These are phyloP conservation scores for Brettanomyces nanus DNA, from an alignment of 805 yeast species.

Conservation along the genomic window DNA sequence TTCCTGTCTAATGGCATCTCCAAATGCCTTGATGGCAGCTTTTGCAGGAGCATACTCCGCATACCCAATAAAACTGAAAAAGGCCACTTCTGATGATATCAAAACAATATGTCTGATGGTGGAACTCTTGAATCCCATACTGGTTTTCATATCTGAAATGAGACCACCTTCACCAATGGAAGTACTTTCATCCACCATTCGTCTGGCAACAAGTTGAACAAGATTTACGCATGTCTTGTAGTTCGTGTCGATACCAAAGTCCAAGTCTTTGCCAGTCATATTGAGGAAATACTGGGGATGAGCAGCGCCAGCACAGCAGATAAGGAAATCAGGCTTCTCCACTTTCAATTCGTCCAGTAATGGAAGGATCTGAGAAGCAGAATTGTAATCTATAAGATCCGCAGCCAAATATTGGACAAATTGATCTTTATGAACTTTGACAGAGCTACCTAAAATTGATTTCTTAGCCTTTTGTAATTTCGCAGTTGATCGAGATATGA, in stretches of 20 bases:
- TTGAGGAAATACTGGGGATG: slow-evolving; percentile 73
- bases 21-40: slow-evolving; percentile 69
- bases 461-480: slow-evolving; percentile 45
- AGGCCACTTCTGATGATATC: slow-evolving; percentile 72
- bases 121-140: not conserved
- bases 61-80: slow-evolving; percentile 87
- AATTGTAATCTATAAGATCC: slow-evolving; percentile 53
- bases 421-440: slow-evolving; percentile 24
- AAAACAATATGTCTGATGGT: slow-evolving; percentile 42
- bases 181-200: slow-evolving; percentile 8
- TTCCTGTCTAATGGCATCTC: slow-evolving; percentile 79
- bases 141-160: not conserved
- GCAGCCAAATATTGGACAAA: slow-evolving; percentile 41
- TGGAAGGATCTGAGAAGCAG: slow-evolving; percentile 31
- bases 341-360: slow-evolving; percentile 29
- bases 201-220: slow-evolving; percentile 50
- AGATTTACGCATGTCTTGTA: slow-evolving; percentile 68
- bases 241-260: slow-evolving; percentile 55
- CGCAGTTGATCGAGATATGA: slow-evolving; percentile 69
- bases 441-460: slow-evolving; percentile 26
- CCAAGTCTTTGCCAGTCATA: slow-evolving; percentile 47
- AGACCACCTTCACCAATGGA: not conserved
- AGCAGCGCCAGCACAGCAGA: slow-evolving; percentile 86
- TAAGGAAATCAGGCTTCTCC: slow-evolving; percentile 56
- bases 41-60: slow-evolving; percentile 86